Conservation (phyloP, 2,329 filamentous ascomycete genomes). For the Periconia sp. region DNA sequence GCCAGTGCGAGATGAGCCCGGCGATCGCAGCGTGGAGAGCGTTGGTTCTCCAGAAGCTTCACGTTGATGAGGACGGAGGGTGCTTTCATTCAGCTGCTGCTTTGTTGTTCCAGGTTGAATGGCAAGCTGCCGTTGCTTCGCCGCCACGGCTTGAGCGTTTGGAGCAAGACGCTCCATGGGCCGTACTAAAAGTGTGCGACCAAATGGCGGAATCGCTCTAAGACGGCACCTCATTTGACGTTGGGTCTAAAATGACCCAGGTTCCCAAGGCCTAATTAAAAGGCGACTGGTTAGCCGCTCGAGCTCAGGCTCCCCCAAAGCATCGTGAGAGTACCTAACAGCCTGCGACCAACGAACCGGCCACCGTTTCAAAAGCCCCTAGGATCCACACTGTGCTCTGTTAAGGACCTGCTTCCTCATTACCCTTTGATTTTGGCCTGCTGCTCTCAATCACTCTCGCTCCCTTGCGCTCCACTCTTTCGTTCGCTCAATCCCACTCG, state of each 20-base stretch:
- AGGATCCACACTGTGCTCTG: slow-evolving; percentile 4
- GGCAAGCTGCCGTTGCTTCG: slow-evolving; percentile 3
- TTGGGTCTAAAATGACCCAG: too few relatives aligned
- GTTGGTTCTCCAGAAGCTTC: too few relatives aligned
- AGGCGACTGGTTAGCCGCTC: too few relatives aligned
- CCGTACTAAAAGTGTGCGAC: too few relatives aligned
- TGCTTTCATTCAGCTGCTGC: background rate
- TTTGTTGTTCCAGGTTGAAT: background rate
- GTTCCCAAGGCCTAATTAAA: too few relatives aligned
- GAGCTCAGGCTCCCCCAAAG: too few relatives aligned
- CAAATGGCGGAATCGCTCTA: background rate
- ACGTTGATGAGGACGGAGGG: background rate
- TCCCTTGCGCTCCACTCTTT: slow-evolving; percentile 25
- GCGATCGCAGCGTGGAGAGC: too few relatives aligned
- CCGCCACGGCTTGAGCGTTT: slow-evolving; percentile 6
- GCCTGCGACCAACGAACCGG: background rate
- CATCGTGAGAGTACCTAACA: background rate
- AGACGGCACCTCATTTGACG: too few relatives aligned
- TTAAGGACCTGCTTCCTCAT: slow-evolving; percentile 5
- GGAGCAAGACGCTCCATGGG: background rate
- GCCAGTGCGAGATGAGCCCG: slow-evolving; percentile 3
- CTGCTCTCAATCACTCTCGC: slow-evolving; percentile 6
- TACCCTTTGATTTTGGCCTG: slow-evolving; percentile 1
- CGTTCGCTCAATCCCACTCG: slow-evolving; percentile 27
- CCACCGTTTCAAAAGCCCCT: slow-evolving; percentile 17